These are phyloP conservation scores for Polytrichum commune DNA, from an alignment of 225 moss, liverwort and hornwort genomes.

Conservation along the genomic window DNA sequence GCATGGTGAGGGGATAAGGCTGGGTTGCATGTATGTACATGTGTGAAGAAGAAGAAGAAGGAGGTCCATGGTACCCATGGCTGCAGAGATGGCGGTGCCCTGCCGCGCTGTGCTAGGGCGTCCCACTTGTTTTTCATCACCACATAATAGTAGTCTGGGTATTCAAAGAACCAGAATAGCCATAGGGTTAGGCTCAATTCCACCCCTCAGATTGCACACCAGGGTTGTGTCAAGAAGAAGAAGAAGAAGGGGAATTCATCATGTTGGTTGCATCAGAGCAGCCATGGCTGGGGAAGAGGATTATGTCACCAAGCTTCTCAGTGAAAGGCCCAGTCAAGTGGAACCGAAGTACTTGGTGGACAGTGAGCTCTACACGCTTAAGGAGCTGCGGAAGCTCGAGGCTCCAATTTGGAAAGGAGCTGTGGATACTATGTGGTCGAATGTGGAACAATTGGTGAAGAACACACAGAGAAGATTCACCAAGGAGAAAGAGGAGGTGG, in stretches of 20 bases:
- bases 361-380: slow-evolving; percentile 73
- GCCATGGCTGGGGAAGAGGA: slow-evolving; percentile 40
- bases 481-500: slow-evolving; percentile 11
- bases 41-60: background rate
- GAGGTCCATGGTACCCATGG: slow-evolving; percentile 30
- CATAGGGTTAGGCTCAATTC: slow-evolving; percentile 36
- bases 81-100: slow-evolving; percentile 53
- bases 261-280: slow-evolving; percentile 25
- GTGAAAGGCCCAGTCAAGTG: slow-evolving; percentile 75
- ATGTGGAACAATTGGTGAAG: slow-evolving; percentile 29
- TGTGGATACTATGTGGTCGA: slow-evolving; percentile 33
- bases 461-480: slow-evolving; percentile 8
- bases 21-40: too few species aligned
- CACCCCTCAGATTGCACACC: slow-evolving; percentile 33
- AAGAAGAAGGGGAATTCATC: slow-evolving; percentile 13
- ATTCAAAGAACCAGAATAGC: slow-evolving; percentile 4
- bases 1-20: too few species aligned
- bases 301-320: slow-evolving; percentile 61
- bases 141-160: slow-evolving; percentile 12
- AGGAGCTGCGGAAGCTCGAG: slow-evolving; percentile 64
- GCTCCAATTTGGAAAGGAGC: slow-evolving; percentile 73
- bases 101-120: slow-evolving; percentile 42
- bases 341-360: slow-evolving; percentile 80
- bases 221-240: slow-evolving; percentile 7
- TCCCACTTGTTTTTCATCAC: slow-evolving; percentile 20